Percentiles rank a stretch among this genome's conserved stretches.
Conservation (phyloP, 2,329 filamentous ascomycete species). For the Pleochaeta shiraiana region DNA sequence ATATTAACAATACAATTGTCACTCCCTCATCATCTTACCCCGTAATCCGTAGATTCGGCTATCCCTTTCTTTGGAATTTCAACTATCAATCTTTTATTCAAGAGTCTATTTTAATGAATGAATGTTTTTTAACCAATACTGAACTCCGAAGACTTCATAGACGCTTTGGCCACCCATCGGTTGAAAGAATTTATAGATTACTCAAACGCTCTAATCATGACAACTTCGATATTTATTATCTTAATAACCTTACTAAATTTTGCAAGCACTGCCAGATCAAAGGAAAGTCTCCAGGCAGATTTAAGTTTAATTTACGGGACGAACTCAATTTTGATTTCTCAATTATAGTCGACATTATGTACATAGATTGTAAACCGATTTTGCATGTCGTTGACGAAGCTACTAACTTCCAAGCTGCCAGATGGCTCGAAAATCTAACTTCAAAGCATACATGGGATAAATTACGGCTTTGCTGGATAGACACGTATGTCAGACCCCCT, state of each 20-base stretch:
- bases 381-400: background rate
- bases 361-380: background rate
- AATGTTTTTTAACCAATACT: background rate
- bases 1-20: no score
- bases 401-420: background rate
- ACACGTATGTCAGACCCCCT: constrained; percentile 4
- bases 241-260: background rate
- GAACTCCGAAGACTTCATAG: background rate
- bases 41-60: background rate
- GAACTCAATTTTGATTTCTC: background rate
- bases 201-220: background rate
- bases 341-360: background rate
- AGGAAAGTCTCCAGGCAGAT: no score
- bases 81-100: background rate
- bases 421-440: background rate
- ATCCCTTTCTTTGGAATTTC: background rate
- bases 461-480: constrained; percentile 4
- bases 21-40: background rate
- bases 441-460: constrained; percentile 4
- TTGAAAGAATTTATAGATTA: background rate
- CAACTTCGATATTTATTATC: background rate
- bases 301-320: background rate
- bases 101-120: background rate
- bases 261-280: background rate
- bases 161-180: background rate